Base-by-base conservation (phyloP, 2,329 filamentous ascomycete species). In the Fusarium vanettenii region DNA sequence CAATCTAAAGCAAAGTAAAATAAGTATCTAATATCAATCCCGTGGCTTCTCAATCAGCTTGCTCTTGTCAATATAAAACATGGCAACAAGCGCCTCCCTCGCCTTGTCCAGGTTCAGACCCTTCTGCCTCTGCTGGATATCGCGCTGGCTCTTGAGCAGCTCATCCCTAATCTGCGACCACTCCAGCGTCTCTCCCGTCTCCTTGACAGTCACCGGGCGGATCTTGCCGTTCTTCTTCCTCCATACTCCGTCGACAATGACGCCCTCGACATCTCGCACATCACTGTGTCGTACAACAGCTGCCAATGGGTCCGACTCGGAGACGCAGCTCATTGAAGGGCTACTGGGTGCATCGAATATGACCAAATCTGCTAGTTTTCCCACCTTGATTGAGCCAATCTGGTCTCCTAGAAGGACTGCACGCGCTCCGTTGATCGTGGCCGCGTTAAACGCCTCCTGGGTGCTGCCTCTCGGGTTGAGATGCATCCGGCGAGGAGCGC, bases 201-300 rank as follows among this genome's bases (percentile, higher is more conserved):
- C 59, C 5, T 67, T 45, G n/a, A 67, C 59, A 16, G 65, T 48
- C 6, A 67, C 50, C 22, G 65, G 27, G 22, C 50, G 45, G n/a
- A 67, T 37, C 59, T 67, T 63, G 16, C 65, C 59, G 31, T 57
- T 20, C 59, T 63, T 67, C 50, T 67, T 67, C 48, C 65, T 67
- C 65, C 65, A 67, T 18, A 67, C 22, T 4, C 65, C 65, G n/a
- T 67, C 65, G 27, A 67, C 31, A 11, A 67, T 22, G n/a, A 67
- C 65, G 20, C 56, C 65, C 31, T 67, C 65, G 8, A 67, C 50
- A 43, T 67, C 65, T 33, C 65, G 59, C 37, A 25, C 45, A 8
- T 67, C 65, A 29, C 65, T 67, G 20, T 67, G 65, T 11, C 65
- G 59, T 13, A 67, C 50, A 11, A 67, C 59, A 9, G 64, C 64